Evolutionary conservation across 768 basidiomycete genomes (phyloP).

Genomic region (Amanita fuliginea): DNA sequence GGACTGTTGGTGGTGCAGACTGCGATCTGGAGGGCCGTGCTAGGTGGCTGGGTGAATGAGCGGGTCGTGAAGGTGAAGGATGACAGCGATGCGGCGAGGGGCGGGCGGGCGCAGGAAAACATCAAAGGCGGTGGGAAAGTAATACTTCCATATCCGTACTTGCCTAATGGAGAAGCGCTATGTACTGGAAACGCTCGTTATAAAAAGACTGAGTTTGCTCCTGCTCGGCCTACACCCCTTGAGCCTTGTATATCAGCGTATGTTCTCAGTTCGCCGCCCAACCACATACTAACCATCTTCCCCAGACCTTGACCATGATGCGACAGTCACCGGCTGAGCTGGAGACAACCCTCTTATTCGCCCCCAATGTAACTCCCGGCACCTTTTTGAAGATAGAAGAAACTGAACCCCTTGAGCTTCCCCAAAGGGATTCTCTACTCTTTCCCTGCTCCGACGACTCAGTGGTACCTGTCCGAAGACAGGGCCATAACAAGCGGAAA

Average conservation of each 20-base stretch:
- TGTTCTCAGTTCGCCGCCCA: neutral
- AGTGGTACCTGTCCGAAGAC: constrained; percentile 24
- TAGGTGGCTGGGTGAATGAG: neutral
- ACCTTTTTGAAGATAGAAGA: constrained; percentile 6
- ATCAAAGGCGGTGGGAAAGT: neutral
- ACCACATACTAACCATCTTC: neutral
- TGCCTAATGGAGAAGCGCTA: too few relatives aligned
- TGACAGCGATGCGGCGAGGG: too few relatives aligned
- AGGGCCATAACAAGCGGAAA: constrained; percentile 58
- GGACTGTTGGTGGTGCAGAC: neutral
- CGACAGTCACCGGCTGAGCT: neutral
- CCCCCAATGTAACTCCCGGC: constrained; percentile 7
- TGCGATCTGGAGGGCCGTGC: neutral
- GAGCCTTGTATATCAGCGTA: constrained; percentile 2
- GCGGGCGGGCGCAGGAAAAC: too few relatives aligned
- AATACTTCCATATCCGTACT: neutral
- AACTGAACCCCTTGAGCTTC: constrained; percentile 15
- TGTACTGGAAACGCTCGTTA: neutral
- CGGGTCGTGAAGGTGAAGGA: neutral
- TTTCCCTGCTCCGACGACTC: constrained; percentile 41
- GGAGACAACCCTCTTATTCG: constrained; percentile 4
- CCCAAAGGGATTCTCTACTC: constrained; percentile 28
- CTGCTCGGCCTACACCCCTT: neutral
- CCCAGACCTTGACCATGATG: neutral
- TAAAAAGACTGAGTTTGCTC: neutral